These are phyloP conservation scores for Globisporangium paddicum DNA, from an alignment of 352 stramenopile species.

Conservation along the genomic window DNA sequence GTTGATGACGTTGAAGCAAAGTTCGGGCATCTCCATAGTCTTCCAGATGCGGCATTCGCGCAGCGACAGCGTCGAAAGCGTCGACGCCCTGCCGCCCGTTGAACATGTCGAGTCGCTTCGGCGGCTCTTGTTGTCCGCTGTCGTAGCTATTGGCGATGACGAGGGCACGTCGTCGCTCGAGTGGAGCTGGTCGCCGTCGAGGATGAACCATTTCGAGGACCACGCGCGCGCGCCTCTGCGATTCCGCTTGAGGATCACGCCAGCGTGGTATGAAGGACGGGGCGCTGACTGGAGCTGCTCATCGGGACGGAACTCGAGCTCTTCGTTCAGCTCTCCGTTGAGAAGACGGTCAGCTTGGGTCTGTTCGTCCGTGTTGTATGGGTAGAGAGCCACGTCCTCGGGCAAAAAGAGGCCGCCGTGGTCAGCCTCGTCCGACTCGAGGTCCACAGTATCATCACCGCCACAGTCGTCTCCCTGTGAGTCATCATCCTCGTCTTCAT, in stretches of 20 bases:
- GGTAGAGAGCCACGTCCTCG: conserved; percentile 23
- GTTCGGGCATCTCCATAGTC: conserved; percentile 82
- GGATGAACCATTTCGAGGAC: conserved; percentile 64
- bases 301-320: conserved; percentile 17
- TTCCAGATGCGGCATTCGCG: conserved; percentile 82
- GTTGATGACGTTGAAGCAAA: conserved; percentile 75
- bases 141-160: conserved; percentile 10
- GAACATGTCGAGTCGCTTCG: background rate
- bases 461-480: conserved; percentile 23
- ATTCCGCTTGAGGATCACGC: conserved; percentile 68
- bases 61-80: conserved; percentile 57
- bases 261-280: conserved; percentile 46
- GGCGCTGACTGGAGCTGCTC: conserved; percentile 21
- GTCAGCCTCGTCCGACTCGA: conserved; percentile 38
- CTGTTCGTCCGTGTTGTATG: conserved; percentile 13
- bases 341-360: conserved; percentile 17
- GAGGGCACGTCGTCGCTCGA: conserved; percentile 41
- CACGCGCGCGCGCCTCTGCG: conserved; percentile 65
- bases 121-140: conserved; percentile 10
- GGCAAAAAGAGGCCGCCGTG: conserved; percentile 18
- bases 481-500: conserved; percentile 36
- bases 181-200: conserved; percentile 68
- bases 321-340: conserved; percentile 17
- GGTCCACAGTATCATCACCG: conserved; percentile 34
- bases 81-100: conserved; percentile 19